Conservation (phyloP, 441 rosid genomes). For the Gossypium davidsonii region DNA sequence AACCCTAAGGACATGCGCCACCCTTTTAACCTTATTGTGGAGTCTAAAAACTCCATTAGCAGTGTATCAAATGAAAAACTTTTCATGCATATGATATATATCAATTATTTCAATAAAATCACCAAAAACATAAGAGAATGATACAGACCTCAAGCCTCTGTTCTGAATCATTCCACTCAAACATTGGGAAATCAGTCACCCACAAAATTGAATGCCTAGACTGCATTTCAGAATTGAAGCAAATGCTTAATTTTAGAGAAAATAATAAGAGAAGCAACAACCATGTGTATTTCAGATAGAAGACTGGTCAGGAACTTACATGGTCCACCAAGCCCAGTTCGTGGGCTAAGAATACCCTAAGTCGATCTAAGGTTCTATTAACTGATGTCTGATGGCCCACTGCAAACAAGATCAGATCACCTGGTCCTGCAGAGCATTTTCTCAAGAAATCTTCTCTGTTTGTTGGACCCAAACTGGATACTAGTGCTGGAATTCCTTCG, state of each 20-base stretch:
- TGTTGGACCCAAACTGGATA: slow-evolving; percentile 53
- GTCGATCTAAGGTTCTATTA: slow-evolving; percentile 68
- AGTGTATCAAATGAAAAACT: no score
- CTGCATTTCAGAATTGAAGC: slow-evolving; percentile 31
- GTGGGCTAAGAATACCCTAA: slow-evolving; percentile 61
- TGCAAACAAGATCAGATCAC: slow-evolving; percentile 88
- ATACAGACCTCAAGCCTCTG: slow-evolving; percentile 80
- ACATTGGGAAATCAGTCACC: slow-evolving; percentile 98
- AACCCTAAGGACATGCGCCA: no score
- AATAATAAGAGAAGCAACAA: slow-evolving; percentile 2
- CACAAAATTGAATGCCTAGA: slow-evolving; percentile 81
- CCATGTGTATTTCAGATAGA: slow-evolving; percentile 4
- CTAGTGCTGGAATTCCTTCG: slow-evolving; percentile 79
- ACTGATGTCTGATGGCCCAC: slow-evolving; percentile 70
- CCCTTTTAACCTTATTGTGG: no score
- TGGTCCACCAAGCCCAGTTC: slow-evolving; percentile 66
- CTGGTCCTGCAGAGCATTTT: slow-evolving; percentile 63
- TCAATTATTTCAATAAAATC: slow-evolving; percentile 1
- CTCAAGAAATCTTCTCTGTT: slow-evolving; percentile 42
- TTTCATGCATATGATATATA: neutral
- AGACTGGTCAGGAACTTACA: slow-evolving; percentile 40
- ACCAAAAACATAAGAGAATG: neutral
- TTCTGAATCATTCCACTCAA: slow-evolving; percentile 85
- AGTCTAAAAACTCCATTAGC: no score
- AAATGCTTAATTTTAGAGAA: slow-evolving; percentile 11